Percentiles rank a stretch among this genome's conserved stretches.
These are phyloP conservation scores for Pestalotiopsis sp. DNA, from an alignment of 2,329 filamentous ascomycete genomes.

Conservation along the genomic window DNA sequence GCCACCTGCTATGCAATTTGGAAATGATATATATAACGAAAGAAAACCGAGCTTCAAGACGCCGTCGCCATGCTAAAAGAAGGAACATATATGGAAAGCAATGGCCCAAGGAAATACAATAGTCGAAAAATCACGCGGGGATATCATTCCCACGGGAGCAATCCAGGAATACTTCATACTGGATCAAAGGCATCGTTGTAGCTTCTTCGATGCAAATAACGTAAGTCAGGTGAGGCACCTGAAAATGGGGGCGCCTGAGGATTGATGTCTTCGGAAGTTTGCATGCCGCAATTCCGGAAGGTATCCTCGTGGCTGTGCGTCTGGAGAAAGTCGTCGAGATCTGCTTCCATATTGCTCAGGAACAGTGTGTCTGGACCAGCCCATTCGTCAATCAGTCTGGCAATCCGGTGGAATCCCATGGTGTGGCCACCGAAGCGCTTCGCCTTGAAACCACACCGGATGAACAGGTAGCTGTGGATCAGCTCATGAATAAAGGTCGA, in stretches of 20 bases:
- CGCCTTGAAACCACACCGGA: slow-evolving; percentile 62
- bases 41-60: slow-evolving; percentile 4
- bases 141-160: background rate
- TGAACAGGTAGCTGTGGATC: slow-evolving; percentile 69
- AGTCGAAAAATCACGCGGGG: background rate
- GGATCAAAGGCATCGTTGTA: slow-evolving; percentile 5
- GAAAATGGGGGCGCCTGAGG: background rate
- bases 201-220: slow-evolving; percentile 4
- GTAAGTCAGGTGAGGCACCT: background rate
- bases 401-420: slow-evolving; percentile 60
- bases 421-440: slow-evolving; percentile 62
- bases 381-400: slow-evolving; percentile 63
- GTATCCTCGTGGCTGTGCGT: background rate
- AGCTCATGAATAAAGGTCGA: slow-evolving; percentile 69
- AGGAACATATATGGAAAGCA: background rate
- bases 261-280: slow-evolving; percentile 6
- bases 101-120: background rate
- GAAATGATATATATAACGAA: background rate
- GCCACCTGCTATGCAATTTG: background rate
- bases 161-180: background rate
- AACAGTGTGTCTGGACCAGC: slow-evolving; percentile 57
- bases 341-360: slow-evolving; percentile 63
- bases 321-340: slow-evolving; percentile 55
- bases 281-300: background rate
- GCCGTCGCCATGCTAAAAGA: slow-evolving; percentile 11